Evolutionary conservation across 176 grass and related monocot species (phyloP).

Genomic region (Aegilops longissima): DNA sequence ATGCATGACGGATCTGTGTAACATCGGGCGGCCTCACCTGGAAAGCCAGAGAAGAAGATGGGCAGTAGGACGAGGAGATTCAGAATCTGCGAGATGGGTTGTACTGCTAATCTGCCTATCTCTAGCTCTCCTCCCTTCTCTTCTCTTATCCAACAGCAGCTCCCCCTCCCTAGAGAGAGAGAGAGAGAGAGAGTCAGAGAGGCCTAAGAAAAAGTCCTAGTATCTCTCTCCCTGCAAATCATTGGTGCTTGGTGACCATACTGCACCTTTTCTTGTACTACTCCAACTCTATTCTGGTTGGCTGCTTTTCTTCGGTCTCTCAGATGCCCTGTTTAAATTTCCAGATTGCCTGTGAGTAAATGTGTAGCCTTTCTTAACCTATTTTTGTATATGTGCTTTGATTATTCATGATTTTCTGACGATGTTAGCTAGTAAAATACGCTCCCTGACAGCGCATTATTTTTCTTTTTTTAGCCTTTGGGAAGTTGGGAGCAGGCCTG

Average conservation of each 20-base stretch:
- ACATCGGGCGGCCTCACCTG: constrained; percentile 28
- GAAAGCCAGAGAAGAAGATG: not conserved
- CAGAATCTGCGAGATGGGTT: constrained; percentile 32
- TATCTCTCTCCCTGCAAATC: constrained; percentile 33
- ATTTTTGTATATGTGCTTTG: no score
- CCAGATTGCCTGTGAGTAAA: constrained; percentile 13
- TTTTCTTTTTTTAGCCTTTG: not conserved
- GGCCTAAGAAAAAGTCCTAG: not conserved
- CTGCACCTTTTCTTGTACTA: not conserved
- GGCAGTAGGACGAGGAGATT: constrained; percentile 19
- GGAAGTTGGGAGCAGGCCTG: not conserved
- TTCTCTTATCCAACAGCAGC: constrained; percentile 21
- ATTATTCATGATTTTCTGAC: no score
- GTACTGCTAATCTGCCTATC: not conserved
- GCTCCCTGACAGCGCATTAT: not conserved
- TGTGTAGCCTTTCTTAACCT: not conserved
- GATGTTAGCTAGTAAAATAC: not conserved
- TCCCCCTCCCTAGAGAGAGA: not conserved
- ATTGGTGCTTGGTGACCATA: constrained; percentile 27
- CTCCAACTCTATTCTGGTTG: constrained; percentile 6
- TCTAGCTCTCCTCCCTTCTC: not conserved
- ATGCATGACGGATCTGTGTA: constrained; percentile 15
- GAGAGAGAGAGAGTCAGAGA: not conserved
- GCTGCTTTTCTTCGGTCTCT: constrained; percentile 20
- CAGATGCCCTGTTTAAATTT: not conserved